Conservation (phyloP, 1,284 basidiomycete genomes). For the Fomitopsis schrenkii region DNA sequence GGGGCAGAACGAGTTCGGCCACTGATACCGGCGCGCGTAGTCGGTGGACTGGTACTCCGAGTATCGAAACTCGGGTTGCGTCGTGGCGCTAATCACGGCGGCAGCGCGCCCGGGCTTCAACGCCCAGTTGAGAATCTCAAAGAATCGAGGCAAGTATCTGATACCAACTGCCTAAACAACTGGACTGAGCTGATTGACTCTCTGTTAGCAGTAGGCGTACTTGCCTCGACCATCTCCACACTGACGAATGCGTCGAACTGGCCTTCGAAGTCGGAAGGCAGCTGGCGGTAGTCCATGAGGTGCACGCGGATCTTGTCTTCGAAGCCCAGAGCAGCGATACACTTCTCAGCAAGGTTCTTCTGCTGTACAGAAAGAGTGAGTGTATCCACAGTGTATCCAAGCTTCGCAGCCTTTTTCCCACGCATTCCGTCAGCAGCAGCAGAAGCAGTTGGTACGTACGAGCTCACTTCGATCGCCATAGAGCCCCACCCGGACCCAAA, state of each 20-base stretch:
- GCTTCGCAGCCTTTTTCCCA: conserved; percentile 13
- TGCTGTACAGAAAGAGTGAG: conserved; percentile 85
- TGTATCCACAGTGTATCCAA: conserved; percentile 80
- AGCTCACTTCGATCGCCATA: conserved; percentile 77
- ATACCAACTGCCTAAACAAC: conserved; percentile 11
- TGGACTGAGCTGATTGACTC: neutral
- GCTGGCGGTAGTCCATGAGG: conserved; percentile 41
- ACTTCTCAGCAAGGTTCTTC: conserved; percentile 80
- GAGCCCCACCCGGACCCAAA: conserved; percentile 95
- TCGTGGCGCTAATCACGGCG: conserved; percentile 45
- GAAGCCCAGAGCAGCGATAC: conserved; percentile 46
- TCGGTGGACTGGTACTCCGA: conserved; percentile 31
- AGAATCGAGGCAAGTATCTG: conserved; percentile 19
- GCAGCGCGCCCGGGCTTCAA: conserved; percentile 37
- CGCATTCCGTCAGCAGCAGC: neutral
- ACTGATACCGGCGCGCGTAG: conserved; percentile 43
- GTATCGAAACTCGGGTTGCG: conserved; percentile 42
- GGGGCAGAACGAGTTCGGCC: conserved; percentile 44
- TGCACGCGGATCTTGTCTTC: conserved; percentile 38
- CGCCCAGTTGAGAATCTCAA: conserved; percentile 38
- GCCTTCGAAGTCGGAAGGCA: conserved; percentile 31
- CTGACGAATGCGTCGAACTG: conserved; percentile 43
- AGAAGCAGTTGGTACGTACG: conserved; percentile 25
- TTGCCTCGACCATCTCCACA: conserved; percentile 49
- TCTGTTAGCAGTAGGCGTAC: conserved; percentile 25